phyloP scores from a whole-genome alignment of 2,329 filamentous ascomycete species.

The Alternaria arborescens region DNA sequence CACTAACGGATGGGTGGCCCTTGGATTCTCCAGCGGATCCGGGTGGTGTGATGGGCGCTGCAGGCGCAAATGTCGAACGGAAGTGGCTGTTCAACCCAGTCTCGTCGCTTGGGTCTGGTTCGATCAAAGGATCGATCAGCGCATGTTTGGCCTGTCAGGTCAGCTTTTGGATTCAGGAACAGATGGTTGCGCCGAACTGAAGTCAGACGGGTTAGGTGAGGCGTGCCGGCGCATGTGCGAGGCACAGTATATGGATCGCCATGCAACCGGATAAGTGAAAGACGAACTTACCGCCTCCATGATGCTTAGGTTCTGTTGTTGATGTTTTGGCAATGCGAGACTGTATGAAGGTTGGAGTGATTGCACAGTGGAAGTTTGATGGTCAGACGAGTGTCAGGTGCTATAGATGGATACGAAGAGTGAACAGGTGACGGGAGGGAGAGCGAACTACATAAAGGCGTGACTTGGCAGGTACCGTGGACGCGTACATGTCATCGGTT shows the following conservation, averaged over 20 bases:
- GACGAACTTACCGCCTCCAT: constrained; percentile 22
- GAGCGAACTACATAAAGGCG: constrained; percentile 30
- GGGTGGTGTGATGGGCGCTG: constrained; percentile 45
- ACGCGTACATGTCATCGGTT: constrained; percentile 43
- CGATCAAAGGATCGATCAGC: constrained; percentile 74
- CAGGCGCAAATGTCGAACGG: constrained; percentile 55
- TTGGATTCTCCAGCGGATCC: constrained; percentile 39
- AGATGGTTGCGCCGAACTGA: not conserved
- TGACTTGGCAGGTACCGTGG: constrained; percentile 47
- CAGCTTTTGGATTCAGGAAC: constrained; percentile 2
- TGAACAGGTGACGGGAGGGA: constrained; percentile 25
- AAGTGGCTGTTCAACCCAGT: constrained; percentile 70
- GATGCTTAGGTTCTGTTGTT: constrained; percentile 5
- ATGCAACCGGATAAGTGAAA: not conserved
- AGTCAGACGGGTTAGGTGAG: not conserved
- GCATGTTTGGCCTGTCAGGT: constrained; percentile 67
- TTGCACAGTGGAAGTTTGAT: constrained; percentile 5
- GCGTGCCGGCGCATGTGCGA: not conserved
- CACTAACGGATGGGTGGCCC: constrained; percentile 31
- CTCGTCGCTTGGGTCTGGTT: constrained; percentile 72
- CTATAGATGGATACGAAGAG: constrained; percentile 13
- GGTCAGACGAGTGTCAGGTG: constrained; percentile 5
- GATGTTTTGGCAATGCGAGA: not conserved
- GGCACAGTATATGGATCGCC: not conserved
- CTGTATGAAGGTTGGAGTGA: not conserved